Conservation (phyloP, 2,329 filamentous ascomycete species). For the Berkeleyomyces rouxiae region DNA sequence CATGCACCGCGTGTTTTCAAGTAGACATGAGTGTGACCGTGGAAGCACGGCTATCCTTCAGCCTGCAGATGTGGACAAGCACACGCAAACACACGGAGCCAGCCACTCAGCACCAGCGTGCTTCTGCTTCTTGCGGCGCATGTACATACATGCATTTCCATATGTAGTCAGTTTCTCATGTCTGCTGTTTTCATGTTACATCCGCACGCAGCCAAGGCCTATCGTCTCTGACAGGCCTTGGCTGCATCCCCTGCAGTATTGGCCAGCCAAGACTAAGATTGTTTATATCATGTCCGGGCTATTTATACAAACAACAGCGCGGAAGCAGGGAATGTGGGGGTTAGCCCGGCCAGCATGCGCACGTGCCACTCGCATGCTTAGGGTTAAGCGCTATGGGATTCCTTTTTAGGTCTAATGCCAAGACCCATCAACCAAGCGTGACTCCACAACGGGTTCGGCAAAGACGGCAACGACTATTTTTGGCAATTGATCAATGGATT, state of each 20-base stretch:
- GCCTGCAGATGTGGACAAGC: too few species aligned
- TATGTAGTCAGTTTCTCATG: neutral
- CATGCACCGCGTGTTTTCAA: too few species aligned
- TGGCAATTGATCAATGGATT: neutral
- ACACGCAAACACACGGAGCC: too few species aligned
- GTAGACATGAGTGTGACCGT: too few species aligned
- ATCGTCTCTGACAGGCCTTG: too few species aligned
- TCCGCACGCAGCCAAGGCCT: neutral
- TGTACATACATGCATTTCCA: neutral
- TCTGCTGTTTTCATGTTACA: neutral
- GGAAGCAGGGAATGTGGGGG: neutral
- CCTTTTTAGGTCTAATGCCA: neutral
- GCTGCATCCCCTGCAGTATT: too few species aligned
- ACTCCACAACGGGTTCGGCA: neutral
- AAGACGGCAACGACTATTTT: neutral
- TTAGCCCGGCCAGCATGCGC: neutral
- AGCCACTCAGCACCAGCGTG: too few species aligned
- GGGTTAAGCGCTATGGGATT: neutral
- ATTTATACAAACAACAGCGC: too few species aligned
- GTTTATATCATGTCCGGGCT: neutral
- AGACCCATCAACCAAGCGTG: neutral
- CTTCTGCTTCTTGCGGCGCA: neutral
- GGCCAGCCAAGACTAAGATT: neutral
- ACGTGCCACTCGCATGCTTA: neutral
- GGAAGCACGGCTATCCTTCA: too few species aligned